phyloP scores from a whole-genome alignment of 139 green algal species.

The Mychonastes homosphaera region DNA sequence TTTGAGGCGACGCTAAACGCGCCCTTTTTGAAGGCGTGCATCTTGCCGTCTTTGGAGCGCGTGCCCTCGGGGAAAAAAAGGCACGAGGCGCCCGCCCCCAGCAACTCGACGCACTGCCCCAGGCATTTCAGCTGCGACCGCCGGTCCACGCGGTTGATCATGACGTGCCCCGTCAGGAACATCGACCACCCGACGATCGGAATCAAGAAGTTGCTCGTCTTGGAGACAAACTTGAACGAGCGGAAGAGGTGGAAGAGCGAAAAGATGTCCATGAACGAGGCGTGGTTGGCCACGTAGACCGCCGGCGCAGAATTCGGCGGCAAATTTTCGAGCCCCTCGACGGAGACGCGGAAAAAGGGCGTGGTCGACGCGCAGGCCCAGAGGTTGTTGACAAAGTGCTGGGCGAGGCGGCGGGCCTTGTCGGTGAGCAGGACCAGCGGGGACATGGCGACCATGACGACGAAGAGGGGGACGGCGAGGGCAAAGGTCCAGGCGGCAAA shows the following conservation, averaged over 20 bases:
- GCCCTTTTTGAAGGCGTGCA: conserved; percentile 85
- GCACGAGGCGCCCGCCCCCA: conserved; percentile 35
- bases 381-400: conserved; percentile 87
- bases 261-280: conserved; percentile 93
- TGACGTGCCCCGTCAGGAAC: conserved; percentile 92
- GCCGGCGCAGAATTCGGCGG: conserved; percentile 55
- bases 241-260: conserved; percentile 75
- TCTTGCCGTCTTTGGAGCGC: conserved; percentile 28
- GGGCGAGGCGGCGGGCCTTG: conserved; percentile 51
- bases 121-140: conserved; percentile 78
- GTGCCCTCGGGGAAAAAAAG: conserved; percentile 45
- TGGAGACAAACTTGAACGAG: conserved; percentile 97
- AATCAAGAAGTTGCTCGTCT: conserved; percentile 92
- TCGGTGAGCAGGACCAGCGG: conserved; percentile 71
- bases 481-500: conserved; percentile 75
- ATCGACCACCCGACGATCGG: conserved; percentile 97
- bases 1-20: conserved; percentile 91
- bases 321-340: conserved; percentile 77
- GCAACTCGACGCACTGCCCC: conserved; percentile 67
- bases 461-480: conserved; percentile 75
- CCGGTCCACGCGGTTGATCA: conserved; percentile 82
- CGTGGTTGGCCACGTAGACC: conserved; percentile 96
- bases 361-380: conserved; percentile 80
- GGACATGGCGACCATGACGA: conserved; percentile 63
- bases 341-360: conserved; percentile 71